These are phyloP conservation scores for Zygnema cylindricum DNA, from an alignment of 139 green algal species.

Conservation along the genomic window DNA sequence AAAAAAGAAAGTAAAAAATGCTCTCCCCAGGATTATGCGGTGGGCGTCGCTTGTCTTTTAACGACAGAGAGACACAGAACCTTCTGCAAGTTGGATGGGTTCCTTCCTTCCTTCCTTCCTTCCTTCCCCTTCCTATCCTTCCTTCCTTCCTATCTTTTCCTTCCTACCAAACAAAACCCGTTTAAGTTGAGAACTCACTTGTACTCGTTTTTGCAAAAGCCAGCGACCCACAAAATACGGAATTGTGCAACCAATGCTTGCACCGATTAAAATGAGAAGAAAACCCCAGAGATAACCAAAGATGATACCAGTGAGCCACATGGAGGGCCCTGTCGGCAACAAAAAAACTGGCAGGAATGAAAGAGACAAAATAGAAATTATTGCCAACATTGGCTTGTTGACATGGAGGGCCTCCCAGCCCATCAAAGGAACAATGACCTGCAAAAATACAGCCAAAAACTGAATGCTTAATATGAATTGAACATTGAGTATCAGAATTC, in stretches of 20 bases:
- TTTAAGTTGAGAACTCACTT: constrained; percentile 8
- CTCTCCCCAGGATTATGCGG: too few relatives aligned
- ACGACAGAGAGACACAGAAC: too few relatives aligned
- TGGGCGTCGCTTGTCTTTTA: too few relatives aligned
- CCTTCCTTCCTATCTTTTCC: not conserved
- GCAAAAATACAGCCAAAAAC: too few relatives aligned
- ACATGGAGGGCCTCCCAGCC: constrained; percentile 43
- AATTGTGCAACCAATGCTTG: constrained; percentile 16
- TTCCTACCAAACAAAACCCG: not conserved
- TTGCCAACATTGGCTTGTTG: constrained; percentile 36
- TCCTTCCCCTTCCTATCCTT: not conserved
- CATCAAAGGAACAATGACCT: constrained; percentile 51
- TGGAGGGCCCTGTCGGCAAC: constrained; percentile 21
- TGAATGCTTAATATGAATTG: too few relatives aligned
- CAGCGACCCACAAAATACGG: constrained; percentile 50
- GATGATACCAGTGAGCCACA: constrained; percentile 49
- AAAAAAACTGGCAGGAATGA: constrained; percentile 43
- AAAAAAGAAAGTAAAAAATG: too few relatives aligned
- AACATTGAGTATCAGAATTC: too few relatives aligned
- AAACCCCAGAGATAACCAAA: constrained; percentile 53
- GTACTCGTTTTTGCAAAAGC: constrained; percentile 49
- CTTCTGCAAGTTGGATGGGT: too few relatives aligned
- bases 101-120: not conserved
- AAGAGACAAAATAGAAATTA: constrained; percentile 19
- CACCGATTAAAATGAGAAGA: constrained; percentile 47